Evolutionary conservation across 352 stramenopile species (phyloP), one percentile per base, ranked within the genome.

Genomic region (Phytopythium oedochilum): DNA sequence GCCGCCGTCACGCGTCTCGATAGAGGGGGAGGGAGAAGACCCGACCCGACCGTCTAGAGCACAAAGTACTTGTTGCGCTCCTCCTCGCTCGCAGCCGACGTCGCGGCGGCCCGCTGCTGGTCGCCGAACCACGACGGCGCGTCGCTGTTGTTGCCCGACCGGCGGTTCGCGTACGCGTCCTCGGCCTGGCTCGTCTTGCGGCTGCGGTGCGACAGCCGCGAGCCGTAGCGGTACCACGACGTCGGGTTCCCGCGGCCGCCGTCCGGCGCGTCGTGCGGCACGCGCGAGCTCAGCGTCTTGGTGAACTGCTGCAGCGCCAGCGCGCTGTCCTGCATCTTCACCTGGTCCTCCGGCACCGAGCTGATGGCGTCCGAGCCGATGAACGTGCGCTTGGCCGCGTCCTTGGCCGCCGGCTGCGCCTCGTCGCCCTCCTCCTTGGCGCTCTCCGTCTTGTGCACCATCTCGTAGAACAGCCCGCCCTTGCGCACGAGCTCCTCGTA

Each of bases 31-130:
- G n/a, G n/a, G n/a, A n/a, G n/a, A n/a, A 31, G 60, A 17, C 48
- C 39, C 20, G 58, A 35, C 35, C 57, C 58, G 32, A 54, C 53
- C 49, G 36, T 65, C 78, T 92, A 92, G 40, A 92, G 66, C 58
- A 92, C 82, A 55, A 92, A 92, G 68, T 92, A 92, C 63, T 89
- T 92, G 65, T 66, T 88, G 58, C 80, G 78, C 51, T 88, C 75
- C 54, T 91, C 80, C 61, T 92, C 78, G 53, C 68, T 85, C 26
- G 69, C 68, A 46, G 40, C 70, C 22, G 75, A 83, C 34, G 68
- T 60, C 36, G 61, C 64, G 34, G 67, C 68, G 50, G 61, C 61
- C 10, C 74, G 72, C 25, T 64, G 72, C 25, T 64, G 63, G 34
- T 82, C 69, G 52, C 73, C 63, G 29, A 70, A 63, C 32, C 51